Conservation (phyloP, 2,329 filamentous ascomycete species). For the Calonectria multiphialidica region DNA sequence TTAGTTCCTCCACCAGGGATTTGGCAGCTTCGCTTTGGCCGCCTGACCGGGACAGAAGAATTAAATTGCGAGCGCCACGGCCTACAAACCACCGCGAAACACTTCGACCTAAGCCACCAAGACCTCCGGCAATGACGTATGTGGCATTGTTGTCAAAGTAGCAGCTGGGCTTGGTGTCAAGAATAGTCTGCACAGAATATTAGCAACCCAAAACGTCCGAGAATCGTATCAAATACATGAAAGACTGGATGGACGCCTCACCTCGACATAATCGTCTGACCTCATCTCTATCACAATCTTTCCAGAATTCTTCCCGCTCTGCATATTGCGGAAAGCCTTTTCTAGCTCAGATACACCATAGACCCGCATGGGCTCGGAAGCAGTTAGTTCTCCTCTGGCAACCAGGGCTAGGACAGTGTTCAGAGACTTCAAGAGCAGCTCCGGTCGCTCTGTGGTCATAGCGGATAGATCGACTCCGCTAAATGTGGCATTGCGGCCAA, state of each 20-base stretch:
- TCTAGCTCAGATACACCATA: slow-evolving; percentile 31
- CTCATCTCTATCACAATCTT: slow-evolving; percentile 27
- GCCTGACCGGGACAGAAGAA: slow-evolving; percentile 42
- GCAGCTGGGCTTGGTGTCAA: not conserved
- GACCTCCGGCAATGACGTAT: slow-evolving; percentile 32
- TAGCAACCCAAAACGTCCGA: not conserved
- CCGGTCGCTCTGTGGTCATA: slow-evolving; percentile 13
- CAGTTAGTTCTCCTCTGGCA: not conserved
- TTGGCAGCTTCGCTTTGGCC: not conserved
- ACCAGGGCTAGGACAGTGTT: slow-evolving; percentile 25
- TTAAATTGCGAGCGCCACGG: slow-evolving; percentile 43
- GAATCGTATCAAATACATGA: not conserved
- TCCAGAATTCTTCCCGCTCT: slow-evolving; percentile 29
- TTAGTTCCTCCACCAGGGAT: not conserved
- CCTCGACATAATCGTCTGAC: slow-evolving; percentile 17
- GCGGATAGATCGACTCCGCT: slow-evolving; percentile 51
- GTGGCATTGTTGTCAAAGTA: not conserved
- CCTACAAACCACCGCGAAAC: slow-evolving; percentile 28
- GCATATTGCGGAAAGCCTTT: slow-evolving; percentile 28
- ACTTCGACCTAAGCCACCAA: slow-evolving; percentile 32
- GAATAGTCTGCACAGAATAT: not conserved
- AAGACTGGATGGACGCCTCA: not conserved
- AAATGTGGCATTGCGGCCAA: slow-evolving; percentile 52
- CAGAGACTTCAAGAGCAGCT: not conserved
- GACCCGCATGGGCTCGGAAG: not conserved